Percentiles rank a stretch among this genome's conserved stretches.
Conservation (phyloP, 371 early-diverging fungal species). For the Haplosporangium sp. region DNA sequence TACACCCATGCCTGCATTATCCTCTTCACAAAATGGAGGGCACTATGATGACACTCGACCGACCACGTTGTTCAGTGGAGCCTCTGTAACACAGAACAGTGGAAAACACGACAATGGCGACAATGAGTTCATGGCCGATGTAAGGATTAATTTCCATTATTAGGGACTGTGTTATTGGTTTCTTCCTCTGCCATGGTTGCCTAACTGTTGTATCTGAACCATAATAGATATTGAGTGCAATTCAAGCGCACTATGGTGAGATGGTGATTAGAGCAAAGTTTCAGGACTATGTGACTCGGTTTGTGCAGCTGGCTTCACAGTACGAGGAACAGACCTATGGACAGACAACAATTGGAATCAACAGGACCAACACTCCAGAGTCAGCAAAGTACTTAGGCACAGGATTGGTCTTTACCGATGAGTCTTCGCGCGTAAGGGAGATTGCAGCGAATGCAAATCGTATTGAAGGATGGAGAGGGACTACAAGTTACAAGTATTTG, state of each 20-base stretch:
- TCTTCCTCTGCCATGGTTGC: neutral
- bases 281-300: conserved; percentile 86
- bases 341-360: conserved; percentile 69
- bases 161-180: neutral
- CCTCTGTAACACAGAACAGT: conserved; percentile 17
- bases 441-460: conserved; percentile 74
- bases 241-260: conserved; percentile 89
- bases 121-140: conserved; percentile 75
- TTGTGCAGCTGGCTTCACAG: conserved; percentile 81
- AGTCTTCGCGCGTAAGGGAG: conserved; percentile 69
- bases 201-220: neutral
- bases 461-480: conserved; percentile 89
- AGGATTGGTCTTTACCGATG: conserved; percentile 80
- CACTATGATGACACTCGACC: conserved; percentile 44
- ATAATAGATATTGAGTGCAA: conserved; percentile 73
- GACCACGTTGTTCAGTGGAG: conserved; percentile 20
- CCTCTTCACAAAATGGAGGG: neutral
- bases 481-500: conserved; percentile 75
- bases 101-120: conserved; percentile 58
- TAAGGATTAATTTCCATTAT: conserved; percentile 20
- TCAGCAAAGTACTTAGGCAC: conserved; percentile 66
- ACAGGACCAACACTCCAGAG: conserved; percentile 53
- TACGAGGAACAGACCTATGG: conserved; percentile 82
- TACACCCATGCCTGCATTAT: conserved; percentile 28
- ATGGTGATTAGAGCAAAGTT: conserved; percentile 88